Conservation (phyloP, 306 rosid species). For the Vigna hirtella region DNA sequence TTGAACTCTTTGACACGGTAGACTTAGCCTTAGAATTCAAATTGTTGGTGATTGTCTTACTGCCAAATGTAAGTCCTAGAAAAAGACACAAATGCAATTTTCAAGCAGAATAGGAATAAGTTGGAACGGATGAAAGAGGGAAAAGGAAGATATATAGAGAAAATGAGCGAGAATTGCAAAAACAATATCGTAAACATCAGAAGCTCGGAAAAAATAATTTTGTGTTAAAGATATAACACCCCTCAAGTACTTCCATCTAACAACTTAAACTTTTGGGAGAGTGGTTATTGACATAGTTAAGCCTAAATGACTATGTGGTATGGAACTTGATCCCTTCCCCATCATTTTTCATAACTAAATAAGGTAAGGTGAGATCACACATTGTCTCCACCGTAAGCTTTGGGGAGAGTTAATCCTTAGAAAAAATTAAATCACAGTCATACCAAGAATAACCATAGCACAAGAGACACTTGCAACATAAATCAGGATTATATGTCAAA, state of each 20-base stretch:
- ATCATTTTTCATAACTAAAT: slow-evolving; percentile 9
- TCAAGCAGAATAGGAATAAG: slow-evolving; percentile 35
- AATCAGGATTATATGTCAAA: slow-evolving; percentile 3
- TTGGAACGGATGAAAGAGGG: slow-evolving; percentile 1
- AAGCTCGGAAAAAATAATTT: neutral
- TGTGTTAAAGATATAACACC: slow-evolving; percentile 18
- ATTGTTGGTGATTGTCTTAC: slow-evolving; percentile 42
- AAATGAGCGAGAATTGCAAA: neutral
- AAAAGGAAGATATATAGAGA: slow-evolving; percentile 4
- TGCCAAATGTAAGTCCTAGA: slow-evolving; percentile 62
- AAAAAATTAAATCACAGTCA: neutral
- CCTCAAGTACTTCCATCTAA: slow-evolving; percentile 18
- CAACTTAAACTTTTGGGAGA: slow-evolving; percentile 4
- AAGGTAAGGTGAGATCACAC: slow-evolving; percentile 21
- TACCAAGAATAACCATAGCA: neutral
- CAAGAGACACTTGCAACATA: slow-evolving; percentile 35
- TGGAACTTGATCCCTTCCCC: slow-evolving; percentile 31
- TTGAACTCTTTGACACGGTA: slow-evolving; percentile 63
- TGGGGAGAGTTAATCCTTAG: slow-evolving; percentile 13
- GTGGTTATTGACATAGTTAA: slow-evolving; percentile 11
- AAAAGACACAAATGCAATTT: slow-evolving; percentile 34
- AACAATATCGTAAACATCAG: slow-evolving; percentile 4
- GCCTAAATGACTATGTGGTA: neutral
- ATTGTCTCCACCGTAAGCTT: neutral
- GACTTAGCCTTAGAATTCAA: slow-evolving; percentile 53